A percentile compares a stretch with the other conserved stretches of the same genome.
These are phyloP conservation scores for Echium plantagineum DNA, from an alignment of 257 asterid genomes.

Conservation along the genomic window DNA sequence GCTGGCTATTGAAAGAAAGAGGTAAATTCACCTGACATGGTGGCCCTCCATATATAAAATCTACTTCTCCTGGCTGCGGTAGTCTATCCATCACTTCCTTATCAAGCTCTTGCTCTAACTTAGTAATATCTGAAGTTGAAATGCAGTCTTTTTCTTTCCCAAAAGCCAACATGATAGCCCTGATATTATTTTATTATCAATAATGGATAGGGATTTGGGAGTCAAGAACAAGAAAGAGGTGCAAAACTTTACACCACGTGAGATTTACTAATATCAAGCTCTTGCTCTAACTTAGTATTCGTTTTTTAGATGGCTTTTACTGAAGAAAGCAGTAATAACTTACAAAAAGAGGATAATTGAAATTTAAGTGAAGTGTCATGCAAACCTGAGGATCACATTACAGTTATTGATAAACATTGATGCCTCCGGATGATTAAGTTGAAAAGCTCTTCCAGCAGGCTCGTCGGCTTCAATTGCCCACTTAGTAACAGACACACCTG, in stretches of 20 bases:
- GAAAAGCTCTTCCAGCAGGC: conserved; percentile 13
- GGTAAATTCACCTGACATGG: conserved; percentile 15
- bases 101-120: conserved; percentile 8
- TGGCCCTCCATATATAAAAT: conserved; percentile 21
- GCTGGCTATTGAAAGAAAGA: neutral
- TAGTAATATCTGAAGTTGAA: conserved; percentile 12
- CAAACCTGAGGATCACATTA: conserved; percentile 18
- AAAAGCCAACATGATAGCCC: conserved; percentile 16
- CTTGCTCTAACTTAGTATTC: too few relatives aligned
- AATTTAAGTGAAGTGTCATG: neutral
- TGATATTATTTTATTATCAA: neutral
- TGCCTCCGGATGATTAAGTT: conserved; percentile 17
- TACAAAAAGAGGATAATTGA: too few relatives aligned
- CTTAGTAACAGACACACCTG: conserved; percentile 15
- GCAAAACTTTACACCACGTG: neutral
- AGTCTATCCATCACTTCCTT: conserved; percentile 7
- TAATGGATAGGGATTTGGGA: neutral
- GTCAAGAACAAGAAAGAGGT: neutral
- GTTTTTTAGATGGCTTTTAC: neutral
- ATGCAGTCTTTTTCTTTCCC: conserved; percentile 16
- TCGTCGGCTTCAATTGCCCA: conserved; percentile 21
- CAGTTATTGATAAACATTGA: conserved; percentile 5
- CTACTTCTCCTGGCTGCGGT: conserved; percentile 19
- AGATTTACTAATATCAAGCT: too few relatives aligned
- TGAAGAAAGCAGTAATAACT: neutral